Evolutionary conservation across 2,329 filamentous ascomycete genomes (phyloP).

Genomic region (Decorospora gaudefroyi): DNA sequence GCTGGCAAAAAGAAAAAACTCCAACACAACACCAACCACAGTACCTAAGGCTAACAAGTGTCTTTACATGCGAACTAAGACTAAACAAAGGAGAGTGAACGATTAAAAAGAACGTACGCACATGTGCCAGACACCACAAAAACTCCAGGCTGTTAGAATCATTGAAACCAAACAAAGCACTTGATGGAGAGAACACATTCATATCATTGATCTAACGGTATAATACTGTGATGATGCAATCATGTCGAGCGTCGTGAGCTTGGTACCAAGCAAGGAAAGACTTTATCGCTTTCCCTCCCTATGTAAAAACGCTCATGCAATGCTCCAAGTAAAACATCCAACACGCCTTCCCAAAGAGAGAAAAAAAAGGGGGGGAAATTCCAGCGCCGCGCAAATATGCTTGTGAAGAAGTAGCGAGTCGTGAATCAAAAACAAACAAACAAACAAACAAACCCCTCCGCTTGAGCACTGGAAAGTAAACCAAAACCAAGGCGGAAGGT

Average conservation of each 20-base stretch:
- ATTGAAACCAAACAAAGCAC: too few species aligned
- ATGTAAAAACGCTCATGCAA: constrained; percentile 12
- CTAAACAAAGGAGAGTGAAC: too few species aligned
- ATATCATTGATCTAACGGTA: constrained; percentile 6
- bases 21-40: too few species aligned
- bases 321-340: constrained; percentile 9
- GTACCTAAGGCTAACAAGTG: too few species aligned
- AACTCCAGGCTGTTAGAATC: too few species aligned
- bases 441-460: neutral
- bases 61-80: too few species aligned
- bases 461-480: neutral
- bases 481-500: neutral
- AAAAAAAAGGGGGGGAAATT: too few species aligned
- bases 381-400: constrained; percentile 28
- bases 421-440: constrained; percentile 2
- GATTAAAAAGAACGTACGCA: too few species aligned
- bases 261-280: neutral
- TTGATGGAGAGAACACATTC: neutral
- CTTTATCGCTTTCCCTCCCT: constrained; percentile 1
- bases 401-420: constrained; percentile 6
- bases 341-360: constrained; percentile 2
- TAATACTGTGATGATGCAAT: constrained; percentile 8
- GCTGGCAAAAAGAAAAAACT: too few species aligned
- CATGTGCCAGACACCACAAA: too few species aligned
- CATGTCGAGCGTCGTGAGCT: constrained; percentile 8